These are phyloP conservation scores for Trichoderma harzianum DNA, from an alignment of 2,329 filamentous ascomycete genomes.

Conservation along the genomic window DNA sequence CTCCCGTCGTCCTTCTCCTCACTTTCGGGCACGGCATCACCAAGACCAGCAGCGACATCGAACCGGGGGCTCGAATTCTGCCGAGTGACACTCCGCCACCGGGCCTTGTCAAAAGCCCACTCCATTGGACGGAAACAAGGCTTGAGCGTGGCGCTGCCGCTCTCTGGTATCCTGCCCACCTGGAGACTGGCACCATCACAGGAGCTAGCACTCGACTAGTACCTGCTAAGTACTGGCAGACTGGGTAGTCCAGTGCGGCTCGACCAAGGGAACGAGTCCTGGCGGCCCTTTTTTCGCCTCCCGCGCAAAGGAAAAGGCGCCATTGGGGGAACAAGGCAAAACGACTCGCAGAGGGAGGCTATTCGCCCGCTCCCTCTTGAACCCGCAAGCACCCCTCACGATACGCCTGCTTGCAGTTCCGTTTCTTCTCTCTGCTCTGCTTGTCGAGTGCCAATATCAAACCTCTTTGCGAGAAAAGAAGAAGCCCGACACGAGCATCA, in stretches of 20 bases:
- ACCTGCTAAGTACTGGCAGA: neutral
- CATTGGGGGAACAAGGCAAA: neutral
- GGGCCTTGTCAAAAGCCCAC: slow-evolving; percentile 4
- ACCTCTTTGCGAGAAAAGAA: neutral
- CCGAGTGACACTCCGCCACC: slow-evolving; percentile 16
- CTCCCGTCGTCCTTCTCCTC: neutral
- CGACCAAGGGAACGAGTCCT: neutral
- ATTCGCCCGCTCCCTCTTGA: slow-evolving; percentile 3
- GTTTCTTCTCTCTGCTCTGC: neutral
- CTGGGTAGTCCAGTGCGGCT: neutral
- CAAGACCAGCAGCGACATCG: neutral
- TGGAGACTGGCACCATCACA: slow-evolving; percentile 9
- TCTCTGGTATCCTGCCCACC: neutral
- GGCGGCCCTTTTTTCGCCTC: slow-evolving; percentile 4
- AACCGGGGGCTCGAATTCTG: slow-evolving; percentile 16
- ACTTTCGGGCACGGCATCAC: slow-evolving; percentile 3
- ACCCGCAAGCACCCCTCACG: neutral
- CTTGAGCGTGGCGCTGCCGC: slow-evolving; percentile 14
- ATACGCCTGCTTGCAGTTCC: neutral
- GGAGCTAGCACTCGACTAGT: slow-evolving; percentile 8
- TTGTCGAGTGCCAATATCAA: neutral
- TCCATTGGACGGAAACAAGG: slow-evolving; percentile 1
- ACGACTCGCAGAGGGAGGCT: neutral
- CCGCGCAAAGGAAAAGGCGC: slow-evolving; percentile 11
- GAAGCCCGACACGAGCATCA: neutral